These are phyloP conservation scores for Fraxinus americana DNA, from an alignment of 257 asterid genomes.

Conservation along the genomic window DNA sequence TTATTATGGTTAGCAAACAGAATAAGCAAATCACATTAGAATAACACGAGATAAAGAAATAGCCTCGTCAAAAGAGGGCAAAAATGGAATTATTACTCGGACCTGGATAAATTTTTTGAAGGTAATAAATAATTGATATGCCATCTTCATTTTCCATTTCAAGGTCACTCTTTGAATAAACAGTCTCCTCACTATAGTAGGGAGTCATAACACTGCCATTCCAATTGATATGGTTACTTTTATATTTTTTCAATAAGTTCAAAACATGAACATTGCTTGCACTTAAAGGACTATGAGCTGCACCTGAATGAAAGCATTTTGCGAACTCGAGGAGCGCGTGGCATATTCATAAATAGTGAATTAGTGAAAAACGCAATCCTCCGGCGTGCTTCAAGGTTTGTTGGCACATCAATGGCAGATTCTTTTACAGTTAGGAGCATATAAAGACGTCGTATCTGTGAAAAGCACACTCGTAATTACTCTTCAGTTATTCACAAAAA, in stretches of 20 bases:
- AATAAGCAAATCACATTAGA: no score
- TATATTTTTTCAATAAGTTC: background rate
- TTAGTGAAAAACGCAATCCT: conserved; percentile 92
- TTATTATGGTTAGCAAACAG: background rate
- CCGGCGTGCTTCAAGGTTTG: conserved; percentile 94
- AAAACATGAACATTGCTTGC: conserved; percentile 10
- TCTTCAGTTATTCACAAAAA: conserved; percentile 10
- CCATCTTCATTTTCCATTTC: conserved; percentile 99
- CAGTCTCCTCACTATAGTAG: conserved; percentile 96
- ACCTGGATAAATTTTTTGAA: conserved; percentile 96
- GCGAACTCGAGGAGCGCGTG: conserved; percentile 95
- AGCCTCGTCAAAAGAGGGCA: no score
- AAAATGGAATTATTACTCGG: conserved; percentile 20
- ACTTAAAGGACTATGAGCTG: conserved; percentile 18
- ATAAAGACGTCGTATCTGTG: conserved; percentile 89
- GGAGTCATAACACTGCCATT: conserved; percentile 91
- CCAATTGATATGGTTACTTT: conserved; percentile 15
- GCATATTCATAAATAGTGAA: conserved; percentile 97
- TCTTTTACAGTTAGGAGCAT: conserved; percentile 94
- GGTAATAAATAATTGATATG: conserved; percentile 83
- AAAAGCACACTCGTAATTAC: conserved; percentile 21
- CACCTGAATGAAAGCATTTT: conserved; percentile 98
- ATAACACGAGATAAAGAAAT: no score
- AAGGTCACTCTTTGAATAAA: conserved; percentile 91
- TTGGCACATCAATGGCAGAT: conserved; percentile 90